Evolutionary conservation across 2,329 filamentous ascomycete species (phyloP).

Genomic region (Trichoderma gracile): DNA sequence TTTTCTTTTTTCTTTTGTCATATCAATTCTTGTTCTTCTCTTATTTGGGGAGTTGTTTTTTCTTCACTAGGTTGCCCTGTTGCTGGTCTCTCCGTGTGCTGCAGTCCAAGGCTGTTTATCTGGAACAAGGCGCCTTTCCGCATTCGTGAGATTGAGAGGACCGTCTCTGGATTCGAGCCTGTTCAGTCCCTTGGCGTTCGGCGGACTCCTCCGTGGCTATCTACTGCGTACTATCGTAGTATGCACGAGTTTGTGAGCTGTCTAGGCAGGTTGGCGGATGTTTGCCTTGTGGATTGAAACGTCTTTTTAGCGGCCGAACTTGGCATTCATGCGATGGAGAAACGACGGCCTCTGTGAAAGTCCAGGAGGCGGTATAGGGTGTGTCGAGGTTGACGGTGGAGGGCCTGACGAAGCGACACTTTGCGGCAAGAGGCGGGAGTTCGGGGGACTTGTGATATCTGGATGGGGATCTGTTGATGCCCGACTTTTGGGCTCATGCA

Average conservation of each 20-base stretch:
- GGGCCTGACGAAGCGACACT: too few species aligned
- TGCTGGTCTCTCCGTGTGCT: too few species aligned
- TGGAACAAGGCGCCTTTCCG: constrained; percentile 9
- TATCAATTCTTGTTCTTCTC: too few species aligned
- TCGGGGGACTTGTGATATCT: too few species aligned
- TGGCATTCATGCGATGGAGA: not conserved
- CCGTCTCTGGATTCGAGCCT: not conserved
- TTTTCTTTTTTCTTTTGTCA: not conserved
- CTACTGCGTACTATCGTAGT: too few species aligned
- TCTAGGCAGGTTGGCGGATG: too few species aligned
- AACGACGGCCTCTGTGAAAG: not conserved
- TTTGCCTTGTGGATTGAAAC: too few species aligned
- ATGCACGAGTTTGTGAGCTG: constrained; percentile 1
- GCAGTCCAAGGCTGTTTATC: not conserved
- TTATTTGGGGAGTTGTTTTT: too few species aligned
- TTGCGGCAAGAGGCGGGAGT: too few species aligned
- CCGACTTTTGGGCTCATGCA: too few species aligned
- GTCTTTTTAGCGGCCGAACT: not conserved
- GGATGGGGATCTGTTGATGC: too few species aligned
- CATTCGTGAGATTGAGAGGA: not conserved
- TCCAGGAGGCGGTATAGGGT: constrained; percentile 3
- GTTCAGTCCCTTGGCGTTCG: not conserved
- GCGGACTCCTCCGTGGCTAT: constrained; percentile 12
- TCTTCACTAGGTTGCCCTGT: too few species aligned
- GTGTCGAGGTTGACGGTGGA: not conserved